These are phyloP conservation scores for Ascocoryne sarcoides DNA, from an alignment of 2,329 filamentous ascomycete genomes.

Conservation along the genomic window DNA sequence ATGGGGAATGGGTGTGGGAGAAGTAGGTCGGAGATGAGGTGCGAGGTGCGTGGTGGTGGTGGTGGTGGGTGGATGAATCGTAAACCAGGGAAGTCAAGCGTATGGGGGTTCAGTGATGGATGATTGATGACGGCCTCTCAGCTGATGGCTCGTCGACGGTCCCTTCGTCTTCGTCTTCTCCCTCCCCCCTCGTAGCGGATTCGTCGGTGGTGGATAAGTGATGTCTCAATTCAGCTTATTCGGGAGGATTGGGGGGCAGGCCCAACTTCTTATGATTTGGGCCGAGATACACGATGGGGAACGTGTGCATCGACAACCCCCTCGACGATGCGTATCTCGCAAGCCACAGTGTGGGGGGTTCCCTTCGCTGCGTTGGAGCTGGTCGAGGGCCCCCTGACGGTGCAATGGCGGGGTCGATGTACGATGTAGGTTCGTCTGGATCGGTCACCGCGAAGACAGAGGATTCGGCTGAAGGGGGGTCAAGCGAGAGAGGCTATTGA, in stretches of 20 bases:
- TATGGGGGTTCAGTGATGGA: no score
- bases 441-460: no score
- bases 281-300: no score
- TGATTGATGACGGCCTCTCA: no score
- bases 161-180: background rate
- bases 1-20: no score
- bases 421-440: no score
- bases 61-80: background rate
- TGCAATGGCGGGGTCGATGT: background rate
- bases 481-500: background rate
- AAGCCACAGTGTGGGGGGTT: background rate
- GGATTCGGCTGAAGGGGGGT: background rate
- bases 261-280: background rate
- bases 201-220: constrained; percentile 4
- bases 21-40: no score
- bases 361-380: background rate
- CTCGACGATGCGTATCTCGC: no score
- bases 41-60: background rate
- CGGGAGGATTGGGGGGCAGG: background rate
- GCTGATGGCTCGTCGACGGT: constrained; percentile 3
- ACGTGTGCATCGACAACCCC: no score
- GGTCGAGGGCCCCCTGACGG: background rate
- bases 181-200: constrained; percentile 3
- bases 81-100: no score
- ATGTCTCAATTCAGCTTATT: constrained; percentile 22